Percentiles rank a stretch among this genome's conserved stretches.
phyloP scores from a whole-genome alignment of 495 filamentous ascomycete genomes.

The Astrocystis sublimbata region DNA sequence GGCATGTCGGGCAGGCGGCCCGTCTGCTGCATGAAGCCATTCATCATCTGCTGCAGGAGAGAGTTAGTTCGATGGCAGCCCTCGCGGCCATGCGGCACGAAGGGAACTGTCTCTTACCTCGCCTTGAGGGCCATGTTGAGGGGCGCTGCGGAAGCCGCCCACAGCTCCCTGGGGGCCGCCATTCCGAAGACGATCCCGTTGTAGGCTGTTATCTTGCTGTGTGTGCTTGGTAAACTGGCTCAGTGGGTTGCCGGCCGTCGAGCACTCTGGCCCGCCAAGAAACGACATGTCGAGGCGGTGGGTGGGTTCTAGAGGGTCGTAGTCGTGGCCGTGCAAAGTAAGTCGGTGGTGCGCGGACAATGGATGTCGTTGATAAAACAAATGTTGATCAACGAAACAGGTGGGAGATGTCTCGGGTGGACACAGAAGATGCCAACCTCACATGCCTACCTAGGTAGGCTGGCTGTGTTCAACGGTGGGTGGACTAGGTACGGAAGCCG shows the following conservation, averaged over 20 bases:
- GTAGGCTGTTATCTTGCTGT: constrained; percentile 89
- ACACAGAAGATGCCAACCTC: no score
- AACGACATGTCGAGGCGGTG: constrained; percentile 72
- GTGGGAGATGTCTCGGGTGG: no score
- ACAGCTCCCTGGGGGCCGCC: constrained; percentile 55
- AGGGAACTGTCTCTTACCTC: constrained; percentile 40
- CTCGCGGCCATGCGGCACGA: not conserved
- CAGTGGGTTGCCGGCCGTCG: constrained; percentile 91
- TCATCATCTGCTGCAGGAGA: constrained; percentile 70
- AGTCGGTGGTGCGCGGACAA: not conserved
- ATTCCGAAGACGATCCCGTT: constrained; percentile 82
- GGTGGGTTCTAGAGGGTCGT: not conserved
- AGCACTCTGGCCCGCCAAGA: constrained; percentile 85
- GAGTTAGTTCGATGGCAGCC: constrained; percentile 3
- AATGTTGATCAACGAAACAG: no score
- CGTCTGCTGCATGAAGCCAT: constrained; percentile 82
- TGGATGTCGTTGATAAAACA: not conserved
- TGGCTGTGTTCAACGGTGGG: not conserved
- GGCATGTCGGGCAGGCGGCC: constrained; percentile 45
- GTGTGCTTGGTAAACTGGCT: constrained; percentile 96
- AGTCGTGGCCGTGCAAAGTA: not conserved
- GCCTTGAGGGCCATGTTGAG: constrained; percentile 44
- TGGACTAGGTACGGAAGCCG: not conserved
- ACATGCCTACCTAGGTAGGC: no score
- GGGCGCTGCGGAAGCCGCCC: constrained; percentile 46